Evolutionary conservation across 305 asterid species (phyloP).

Genomic region (Striga hermonthica): DNA sequence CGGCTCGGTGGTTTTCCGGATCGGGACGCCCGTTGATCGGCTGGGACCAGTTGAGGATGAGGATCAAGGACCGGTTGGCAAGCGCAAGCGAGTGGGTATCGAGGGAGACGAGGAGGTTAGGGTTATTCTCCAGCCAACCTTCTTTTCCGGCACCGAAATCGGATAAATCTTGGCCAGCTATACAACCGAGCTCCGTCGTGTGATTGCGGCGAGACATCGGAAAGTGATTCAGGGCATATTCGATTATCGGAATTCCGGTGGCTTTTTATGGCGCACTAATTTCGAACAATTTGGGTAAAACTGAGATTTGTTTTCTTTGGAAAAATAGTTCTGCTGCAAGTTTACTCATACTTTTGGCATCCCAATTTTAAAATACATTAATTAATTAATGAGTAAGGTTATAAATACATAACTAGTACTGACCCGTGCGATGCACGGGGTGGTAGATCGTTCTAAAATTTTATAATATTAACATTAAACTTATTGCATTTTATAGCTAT

Average conservation of each 20-base stretch:
- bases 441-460: too few relatives aligned
- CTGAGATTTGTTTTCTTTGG: too few relatives aligned
- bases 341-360: too few relatives aligned
- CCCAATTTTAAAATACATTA: too few relatives aligned
- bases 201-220: slow-evolving; percentile 71
- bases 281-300: too few relatives aligned
- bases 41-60: slow-evolving; percentile 61
- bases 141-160: slow-evolving; percentile 85
- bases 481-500: too few relatives aligned
- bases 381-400: too few relatives aligned
- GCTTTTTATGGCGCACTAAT: background rate
- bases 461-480: too few relatives aligned
- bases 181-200: slow-evolving; percentile 72
- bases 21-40: slow-evolving; percentile 38
- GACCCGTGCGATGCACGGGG: too few relatives aligned
- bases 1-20: slow-evolving; percentile 40
- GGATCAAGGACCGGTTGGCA: slow-evolving; percentile 64
- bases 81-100: slow-evolving; percentile 71
- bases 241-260: slow-evolving; percentile 29
- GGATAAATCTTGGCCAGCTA: slow-evolving; percentile 70
- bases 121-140: slow-evolving; percentile 79
- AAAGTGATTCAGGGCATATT: slow-evolving; percentile 30
- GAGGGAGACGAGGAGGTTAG: slow-evolving; percentile 67
- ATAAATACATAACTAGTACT: too few relatives aligned
- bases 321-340: too few relatives aligned